Percentiles rank a stretch among this genome's conserved stretches.
Evolutionary conservation across 2,329 filamentous ascomycete species (phyloP).

Genomic region (Macrophomina tecta): DNA sequence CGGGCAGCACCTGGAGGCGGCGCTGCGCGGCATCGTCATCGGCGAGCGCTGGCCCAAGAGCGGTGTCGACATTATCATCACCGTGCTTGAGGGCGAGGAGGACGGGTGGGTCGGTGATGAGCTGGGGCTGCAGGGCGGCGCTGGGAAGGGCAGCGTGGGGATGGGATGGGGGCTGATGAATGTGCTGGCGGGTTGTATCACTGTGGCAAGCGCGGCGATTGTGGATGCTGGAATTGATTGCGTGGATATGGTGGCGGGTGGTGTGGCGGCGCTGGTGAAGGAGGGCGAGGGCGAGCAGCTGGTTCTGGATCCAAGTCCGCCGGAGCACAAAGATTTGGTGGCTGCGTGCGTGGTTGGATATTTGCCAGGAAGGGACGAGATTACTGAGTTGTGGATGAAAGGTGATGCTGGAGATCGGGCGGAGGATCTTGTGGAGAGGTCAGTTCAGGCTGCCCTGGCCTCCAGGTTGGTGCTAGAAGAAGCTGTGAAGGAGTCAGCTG

Average conservation of each 20-base stretch:
- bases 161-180: constrained; percentile 86
- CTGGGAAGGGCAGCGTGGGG: constrained; percentile 51
- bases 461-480: constrained; percentile 66
- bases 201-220: constrained; percentile 89
- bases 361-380: constrained; percentile 82
- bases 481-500: constrained; percentile 61
- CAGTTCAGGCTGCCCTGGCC: constrained; percentile 67
- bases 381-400: constrained; percentile 94
- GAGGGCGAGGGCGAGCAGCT: constrained; percentile 43
- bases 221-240: constrained; percentile 96
- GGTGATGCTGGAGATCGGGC: constrained; percentile 62
- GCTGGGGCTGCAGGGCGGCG: constrained; percentile 41
- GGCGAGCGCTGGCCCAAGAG: constrained; percentile 98
- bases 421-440: constrained; percentile 66
- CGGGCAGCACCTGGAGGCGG: constrained; percentile 88
- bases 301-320: constrained; percentile 79
- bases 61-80: constrained; percentile 92
- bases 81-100: constrained; percentile 91
- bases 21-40: constrained; percentile 86
- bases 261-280: constrained; percentile 80
- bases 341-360: constrained; percentile 92
- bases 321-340: constrained; percentile 77
- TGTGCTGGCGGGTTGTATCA: constrained; percentile 89
- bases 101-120: constrained; percentile 70
- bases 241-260: constrained; percentile 86